Base-by-base conservation (phyloP, 1,284 basidiomycete genomes). In the Ceratobasidium sp. region DNA sequence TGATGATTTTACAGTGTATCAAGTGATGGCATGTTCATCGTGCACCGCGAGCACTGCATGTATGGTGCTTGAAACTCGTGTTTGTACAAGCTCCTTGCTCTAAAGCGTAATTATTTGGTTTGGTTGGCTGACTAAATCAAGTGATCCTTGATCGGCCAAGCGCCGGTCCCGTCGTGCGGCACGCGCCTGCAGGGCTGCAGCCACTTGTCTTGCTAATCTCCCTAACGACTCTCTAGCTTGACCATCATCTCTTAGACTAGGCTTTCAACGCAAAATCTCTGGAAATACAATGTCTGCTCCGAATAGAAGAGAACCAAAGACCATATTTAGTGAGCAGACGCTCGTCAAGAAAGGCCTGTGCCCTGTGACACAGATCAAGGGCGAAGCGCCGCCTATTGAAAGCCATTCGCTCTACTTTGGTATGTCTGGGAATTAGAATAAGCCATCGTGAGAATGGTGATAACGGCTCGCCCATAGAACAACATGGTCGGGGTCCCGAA, bases 341-440 rank as follows among this genome's bases (percentile, higher is more conserved):
- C 89, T 90, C 79, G 85, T 87, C 2, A 86, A 88, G 47, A 90
- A 90, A 76, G 93, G 93, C 6, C 84, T 93, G 15, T 94, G 92
- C 80, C 91, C 91, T 1, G 90, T 94, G 20, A 90, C 90, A 1
- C 81, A 85, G 47, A 84, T 90, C 10, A 85, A 86, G 23, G 83
- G 85, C 47, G 87, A 91, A 79, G 80, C 84, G 13, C 84, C 85
- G 64, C 83, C 85, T 0, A 79, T 90, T 0, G 88, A 91, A 80
- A 91, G 88, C 65, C 92, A 93, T 81, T 91, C 91, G 0, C 84
- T 94, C 3, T 94, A 94, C 83, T 94, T 88, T 79, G 81, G 80
- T 80, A 68, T 28, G 77, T 67, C 39, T 11, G 4, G 31, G 64
- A 63, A 60, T 7, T 20, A 20, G 23, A 3, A 28, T 11, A 33